These are phyloP conservation scores for Xerocomus brunneocitrinus DNA, from an alignment of 768 basidiomycete species.

Conservation along the genomic window DNA sequence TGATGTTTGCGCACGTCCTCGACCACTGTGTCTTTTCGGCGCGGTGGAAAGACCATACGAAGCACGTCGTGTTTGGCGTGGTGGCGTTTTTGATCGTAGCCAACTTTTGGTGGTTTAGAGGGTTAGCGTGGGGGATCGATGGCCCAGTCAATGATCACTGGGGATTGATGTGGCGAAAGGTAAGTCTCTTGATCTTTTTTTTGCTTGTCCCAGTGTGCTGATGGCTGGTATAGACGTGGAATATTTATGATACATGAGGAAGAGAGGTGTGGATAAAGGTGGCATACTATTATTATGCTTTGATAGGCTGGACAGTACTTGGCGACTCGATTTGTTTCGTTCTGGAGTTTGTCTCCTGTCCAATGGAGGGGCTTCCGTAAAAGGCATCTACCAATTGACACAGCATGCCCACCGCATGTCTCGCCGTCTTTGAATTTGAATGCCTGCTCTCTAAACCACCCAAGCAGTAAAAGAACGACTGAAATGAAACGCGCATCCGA, in stretches of 20 bases:
- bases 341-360: neutral
- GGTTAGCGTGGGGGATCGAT: conserved; percentile 85
- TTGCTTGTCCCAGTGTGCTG: neutral
- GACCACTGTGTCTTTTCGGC: conserved; percentile 92
- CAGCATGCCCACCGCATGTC: conserved; percentile 1
- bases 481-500: neutral
- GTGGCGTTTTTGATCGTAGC: conserved; percentile 55
- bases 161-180: conserved; percentile 77
- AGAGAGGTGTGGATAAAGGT: neutral
- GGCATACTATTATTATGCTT: neutral
- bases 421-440: neutral
- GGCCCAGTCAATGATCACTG: conserved; percentile 78
- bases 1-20: conserved; percentile 86
- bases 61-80: conserved; percentile 66
- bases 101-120: conserved; percentile 96
- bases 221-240: conserved; percentile 25
- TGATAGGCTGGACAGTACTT: neutral
- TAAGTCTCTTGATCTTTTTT: conserved; percentile 23
- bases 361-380: conserved; percentile 5
- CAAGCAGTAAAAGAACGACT: neutral
- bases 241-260: conserved; percentile 27
- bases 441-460: neutral
- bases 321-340: neutral
- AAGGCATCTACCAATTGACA: conserved; percentile 9
- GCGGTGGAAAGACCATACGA: conserved; percentile 57